Evolutionary conservation across 2,329 filamentous ascomycete genomes (phyloP).

Genomic region (Hypoxylon sp.): DNA sequence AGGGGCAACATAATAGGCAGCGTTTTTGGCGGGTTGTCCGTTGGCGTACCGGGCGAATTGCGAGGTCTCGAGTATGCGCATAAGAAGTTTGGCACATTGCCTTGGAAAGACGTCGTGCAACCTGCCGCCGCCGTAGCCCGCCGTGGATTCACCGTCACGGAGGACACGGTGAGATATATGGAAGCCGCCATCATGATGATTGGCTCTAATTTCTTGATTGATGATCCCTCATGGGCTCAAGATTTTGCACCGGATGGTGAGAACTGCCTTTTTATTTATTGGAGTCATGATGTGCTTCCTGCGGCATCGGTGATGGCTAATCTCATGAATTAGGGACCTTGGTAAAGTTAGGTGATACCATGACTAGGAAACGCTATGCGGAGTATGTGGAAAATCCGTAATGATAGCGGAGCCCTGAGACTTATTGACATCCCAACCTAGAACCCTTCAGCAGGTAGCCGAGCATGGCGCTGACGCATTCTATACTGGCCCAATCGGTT

Average conservation of each 20-base stretch:
- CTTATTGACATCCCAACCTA: conserved; percentile 46
- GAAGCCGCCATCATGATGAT: conserved; percentile 58
- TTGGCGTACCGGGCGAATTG: conserved; percentile 80
- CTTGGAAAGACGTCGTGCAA: conserved; percentile 79
- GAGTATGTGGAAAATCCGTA: conserved; percentile 54
- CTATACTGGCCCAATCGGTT: conserved; percentile 75
- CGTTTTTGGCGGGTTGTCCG: conserved; percentile 79
- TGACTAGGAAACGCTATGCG: conserved; percentile 86
- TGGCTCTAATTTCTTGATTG: conserved; percentile 74
- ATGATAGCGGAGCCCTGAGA: conserved; percentile 33
- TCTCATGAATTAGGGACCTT: conserved; percentile 64
- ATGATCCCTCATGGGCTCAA: conserved; percentile 84
- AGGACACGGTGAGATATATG: conserved; percentile 84
- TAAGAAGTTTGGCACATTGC: conserved; percentile 75
- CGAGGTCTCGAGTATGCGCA: conserved; percentile 86
- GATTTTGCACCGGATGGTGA: conserved; percentile 87
- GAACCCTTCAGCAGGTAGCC: conserved; percentile 82
- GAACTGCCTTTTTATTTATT: background rate
- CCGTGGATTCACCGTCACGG: conserved; percentile 79
- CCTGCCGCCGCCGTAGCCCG: conserved; percentile 82
- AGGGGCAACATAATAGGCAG: conserved; percentile 76
- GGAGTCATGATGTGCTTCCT: background rate
- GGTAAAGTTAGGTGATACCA: conserved; percentile 79
- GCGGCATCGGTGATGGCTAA: conserved; percentile 7
- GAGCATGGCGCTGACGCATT: conserved; percentile 79